phyloP scores from a whole-genome alignment of 768 basidiomycete genomes.

The Chalciporus chontae region DNA sequence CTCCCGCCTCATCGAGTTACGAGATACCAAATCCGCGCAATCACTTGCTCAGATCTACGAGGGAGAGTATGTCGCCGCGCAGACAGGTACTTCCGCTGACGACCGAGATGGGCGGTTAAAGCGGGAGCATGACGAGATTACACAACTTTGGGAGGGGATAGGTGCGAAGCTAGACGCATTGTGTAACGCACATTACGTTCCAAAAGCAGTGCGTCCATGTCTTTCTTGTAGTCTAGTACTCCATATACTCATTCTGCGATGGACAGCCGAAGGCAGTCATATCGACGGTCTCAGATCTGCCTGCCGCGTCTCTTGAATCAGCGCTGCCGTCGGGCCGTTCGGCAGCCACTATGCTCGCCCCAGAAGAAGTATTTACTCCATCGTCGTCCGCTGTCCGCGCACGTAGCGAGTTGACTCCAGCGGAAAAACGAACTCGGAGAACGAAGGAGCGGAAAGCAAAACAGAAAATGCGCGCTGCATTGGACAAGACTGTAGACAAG shows the following conservation, averaged over 20 bases:
- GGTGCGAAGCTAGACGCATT: conserved; percentile 88
- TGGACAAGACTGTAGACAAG: conserved; percentile 65
- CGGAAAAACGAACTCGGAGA: conserved; percentile 72
- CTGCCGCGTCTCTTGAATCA: conserved; percentile 82
- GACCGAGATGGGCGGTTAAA: conserved; percentile 85
- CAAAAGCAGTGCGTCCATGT: conserved; percentile 69
- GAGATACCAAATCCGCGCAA: conserved; percentile 83
- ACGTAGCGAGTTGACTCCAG: conserved; percentile 78
- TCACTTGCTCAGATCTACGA: conserved; percentile 97
- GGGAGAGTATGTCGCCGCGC: conserved; percentile 76
- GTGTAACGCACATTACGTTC: conserved; percentile 92
- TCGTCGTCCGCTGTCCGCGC: conserved; percentile 53
- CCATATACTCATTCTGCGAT: background rate
- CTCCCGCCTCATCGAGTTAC: conserved; percentile 82
- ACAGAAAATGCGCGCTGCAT: conserved; percentile 60
- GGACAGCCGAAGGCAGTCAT: conserved; percentile 84
- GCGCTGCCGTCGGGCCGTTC: conserved; percentile 84
- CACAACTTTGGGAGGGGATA: conserved; percentile 78
- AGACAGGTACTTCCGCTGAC: conserved; percentile 51
- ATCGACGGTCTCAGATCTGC: conserved; percentile 75
- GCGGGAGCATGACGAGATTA: conserved; percentile 88
- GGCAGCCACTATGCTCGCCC: conserved; percentile 77
- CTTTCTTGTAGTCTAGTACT: background rate
- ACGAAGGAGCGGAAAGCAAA: conserved; percentile 67
- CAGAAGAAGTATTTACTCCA: conserved; percentile 84